Percentiles rank a stretch among this genome's conserved stretches.
Conservation (phyloP, 805 yeast genomes). For the Teunomyces kruisii region DNA sequence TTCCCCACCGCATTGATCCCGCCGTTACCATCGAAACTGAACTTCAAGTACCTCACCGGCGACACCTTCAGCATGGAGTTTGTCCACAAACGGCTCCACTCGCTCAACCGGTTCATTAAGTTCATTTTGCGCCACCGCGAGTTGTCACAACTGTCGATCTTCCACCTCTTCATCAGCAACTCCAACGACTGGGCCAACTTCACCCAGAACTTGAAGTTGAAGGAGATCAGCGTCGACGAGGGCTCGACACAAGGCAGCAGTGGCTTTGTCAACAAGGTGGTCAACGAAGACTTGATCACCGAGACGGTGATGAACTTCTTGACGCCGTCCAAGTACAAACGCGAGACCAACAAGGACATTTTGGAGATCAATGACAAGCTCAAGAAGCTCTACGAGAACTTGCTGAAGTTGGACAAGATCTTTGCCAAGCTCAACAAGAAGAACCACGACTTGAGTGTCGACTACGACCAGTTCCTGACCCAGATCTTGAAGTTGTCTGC, state of each 20-base stretch:
- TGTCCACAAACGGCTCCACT: conserved; percentile 77
- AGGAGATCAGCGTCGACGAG: conserved; percentile 16
- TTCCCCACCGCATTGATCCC: conserved; percentile 87
- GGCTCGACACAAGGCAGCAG: conserved; percentile 2
- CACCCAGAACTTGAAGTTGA: conserved; percentile 52
- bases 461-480: conserved; percentile 66
- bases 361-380: conserved; percentile 71
- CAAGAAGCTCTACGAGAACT: conserved; percentile 80
- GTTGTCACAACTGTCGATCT: conserved; percentile 66
- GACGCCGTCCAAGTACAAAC: conserved; percentile 60
- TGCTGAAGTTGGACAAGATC: conserved; percentile 73
- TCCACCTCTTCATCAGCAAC: conserved; percentile 67
- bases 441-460: conserved; percentile 70
- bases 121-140: conserved; percentile 75
- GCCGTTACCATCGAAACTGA: conserved; percentile 89
- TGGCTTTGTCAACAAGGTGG: conserved; percentile 35
- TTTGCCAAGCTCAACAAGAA: conserved; percentile 70
- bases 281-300: conserved; percentile 74
- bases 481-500: conserved; percentile 69
- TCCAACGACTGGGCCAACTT: conserved; percentile 73
- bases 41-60: conserved; percentile 90
- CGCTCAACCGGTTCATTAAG: conserved; percentile 72
- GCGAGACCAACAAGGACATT: conserved; percentile 70
- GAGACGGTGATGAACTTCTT: conserved; percentile 95
- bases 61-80: conserved; percentile 86